These are phyloP conservation scores for Aaosphaeria arxii DNA, from an alignment of 2,329 filamentous ascomycete species.

Conservation along the genomic window DNA sequence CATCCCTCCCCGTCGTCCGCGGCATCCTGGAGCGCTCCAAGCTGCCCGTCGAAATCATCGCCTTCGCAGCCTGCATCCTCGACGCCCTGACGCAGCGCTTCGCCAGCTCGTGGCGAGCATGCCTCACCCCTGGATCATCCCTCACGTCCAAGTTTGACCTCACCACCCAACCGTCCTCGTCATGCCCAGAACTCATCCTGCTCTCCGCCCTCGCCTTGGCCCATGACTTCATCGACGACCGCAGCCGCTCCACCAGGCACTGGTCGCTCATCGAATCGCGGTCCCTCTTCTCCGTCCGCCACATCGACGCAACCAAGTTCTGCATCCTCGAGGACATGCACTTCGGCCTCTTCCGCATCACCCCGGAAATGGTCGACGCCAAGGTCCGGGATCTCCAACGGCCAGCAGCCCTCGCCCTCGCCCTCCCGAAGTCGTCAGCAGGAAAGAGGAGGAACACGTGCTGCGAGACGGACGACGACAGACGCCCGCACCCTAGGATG, in stretches of 20 bases:
- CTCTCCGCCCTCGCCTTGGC: slow-evolving; percentile 35
- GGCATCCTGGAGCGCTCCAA: slow-evolving; percentile 28
- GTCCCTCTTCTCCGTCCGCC: slow-evolving; percentile 19
- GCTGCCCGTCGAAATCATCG: slow-evolving; percentile 33
- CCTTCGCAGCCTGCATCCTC: slow-evolving; percentile 38
- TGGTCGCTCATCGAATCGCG: slow-evolving; percentile 30
- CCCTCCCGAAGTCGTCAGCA: not conserved
- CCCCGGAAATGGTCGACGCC: slow-evolving; percentile 26
- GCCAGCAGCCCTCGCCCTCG: not conserved
- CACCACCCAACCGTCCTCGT: slow-evolving; percentile 10
- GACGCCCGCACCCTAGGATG: slow-evolving; percentile 16
- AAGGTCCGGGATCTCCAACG: slow-evolving; percentile 31
- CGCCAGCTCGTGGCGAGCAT: slow-evolving; percentile 26
- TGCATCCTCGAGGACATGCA: slow-evolving; percentile 36
- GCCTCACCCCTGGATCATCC: slow-evolving; percentile 4
- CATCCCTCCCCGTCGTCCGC: slow-evolving; percentile 22
- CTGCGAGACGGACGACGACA: slow-evolving; percentile 3
- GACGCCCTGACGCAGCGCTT: slow-evolving; percentile 34
- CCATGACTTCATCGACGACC: slow-evolving; percentile 32
- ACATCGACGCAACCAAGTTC: slow-evolving; percentile 32
- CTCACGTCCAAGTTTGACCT: slow-evolving; percentile 12
- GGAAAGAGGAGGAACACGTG: not conserved
- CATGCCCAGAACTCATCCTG: slow-evolving; percentile 31
- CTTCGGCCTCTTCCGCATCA: slow-evolving; percentile 35
- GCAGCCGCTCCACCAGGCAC: slow-evolving; percentile 23